A percentile compares a stretch with the other conserved stretches of the same genome.
These are phyloP conservation scores for Leccinum subrobustum DNA, from an alignment of 1,284 basidiomycete species.

Conservation along the genomic window DNA sequence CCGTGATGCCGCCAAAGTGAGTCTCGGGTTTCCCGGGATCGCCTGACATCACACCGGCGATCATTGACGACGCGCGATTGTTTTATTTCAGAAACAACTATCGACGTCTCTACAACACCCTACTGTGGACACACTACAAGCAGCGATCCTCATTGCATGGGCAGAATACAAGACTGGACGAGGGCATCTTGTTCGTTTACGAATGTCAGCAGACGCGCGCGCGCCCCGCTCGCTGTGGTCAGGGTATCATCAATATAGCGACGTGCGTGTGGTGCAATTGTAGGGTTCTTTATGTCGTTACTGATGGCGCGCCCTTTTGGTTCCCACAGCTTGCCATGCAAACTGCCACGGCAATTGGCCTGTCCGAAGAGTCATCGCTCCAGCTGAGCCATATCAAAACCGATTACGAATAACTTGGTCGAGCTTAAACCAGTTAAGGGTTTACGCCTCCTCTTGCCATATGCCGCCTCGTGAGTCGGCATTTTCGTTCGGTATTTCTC, in stretches of 20 bases:
- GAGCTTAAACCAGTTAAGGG: no score
- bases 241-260: slow-evolving; percentile 44
- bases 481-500: no score
- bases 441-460: no score
- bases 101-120: slow-evolving; percentile 52
- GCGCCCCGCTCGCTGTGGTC: slow-evolving; percentile 32
- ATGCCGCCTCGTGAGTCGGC: no score
- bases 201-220: background rate
- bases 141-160: slow-evolving; percentile 71
- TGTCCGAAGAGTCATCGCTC: no score
- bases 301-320: background rate
- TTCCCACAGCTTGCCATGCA: no score
- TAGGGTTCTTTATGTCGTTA: background rate
- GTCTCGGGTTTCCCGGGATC: slow-evolving; percentile 3
- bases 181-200: slow-evolving; percentile 31
- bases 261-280: slow-evolving; percentile 30
- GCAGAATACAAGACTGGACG: slow-evolving; percentile 64
- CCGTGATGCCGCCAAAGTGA: slow-evolving; percentile 67
- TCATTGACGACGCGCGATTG: background rate
- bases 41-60: background rate
- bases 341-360: no score
- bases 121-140: slow-evolving; percentile 62
- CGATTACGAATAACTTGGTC: no score
- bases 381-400: no score
- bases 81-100: slow-evolving; percentile 46